These are phyloP conservation scores for Erodium moschatum DNA, from an alignment of 441 rosid species.

Conservation along the genomic window DNA sequence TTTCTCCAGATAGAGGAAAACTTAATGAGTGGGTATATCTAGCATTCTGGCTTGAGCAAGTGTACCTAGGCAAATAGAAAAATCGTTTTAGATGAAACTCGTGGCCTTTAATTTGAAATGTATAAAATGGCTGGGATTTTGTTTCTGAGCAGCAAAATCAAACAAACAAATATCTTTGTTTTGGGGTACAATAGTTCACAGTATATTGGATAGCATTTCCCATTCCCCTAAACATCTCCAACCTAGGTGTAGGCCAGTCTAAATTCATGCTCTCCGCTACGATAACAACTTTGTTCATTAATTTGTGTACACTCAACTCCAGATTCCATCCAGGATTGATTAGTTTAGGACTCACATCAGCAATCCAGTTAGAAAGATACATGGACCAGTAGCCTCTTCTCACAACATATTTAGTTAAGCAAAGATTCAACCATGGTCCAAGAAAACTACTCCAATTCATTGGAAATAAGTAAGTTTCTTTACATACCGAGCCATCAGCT, in stretches of 20 bases:
- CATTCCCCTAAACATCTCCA: not conserved
- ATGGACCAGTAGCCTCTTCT: too few relatives aligned
- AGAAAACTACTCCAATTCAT: not conserved
- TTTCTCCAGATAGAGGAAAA: constrained; percentile 1
- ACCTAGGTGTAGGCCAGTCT: not conserved
- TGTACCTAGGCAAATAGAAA: not conserved
- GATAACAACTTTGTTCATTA: too few relatives aligned
- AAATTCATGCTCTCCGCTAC: too few relatives aligned
- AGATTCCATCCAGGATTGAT: too few relatives aligned
- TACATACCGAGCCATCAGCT: constrained; percentile 89
- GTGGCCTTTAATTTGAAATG: not conserved
- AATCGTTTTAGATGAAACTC: not conserved
- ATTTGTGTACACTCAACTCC: too few relatives aligned
- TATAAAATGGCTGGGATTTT: too few relatives aligned
- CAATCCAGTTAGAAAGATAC: too few relatives aligned
- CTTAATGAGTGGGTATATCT: not conserved
- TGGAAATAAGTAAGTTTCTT: not conserved
- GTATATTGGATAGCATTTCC: not conserved
- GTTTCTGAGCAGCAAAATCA: not conserved
- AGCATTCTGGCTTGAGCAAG: constrained; percentile 5
- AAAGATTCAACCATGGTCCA: not conserved
- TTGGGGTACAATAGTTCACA: not conserved
- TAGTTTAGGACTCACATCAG: too few relatives aligned
- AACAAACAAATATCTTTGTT: not conserved
- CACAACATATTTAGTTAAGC: too few relatives aligned